phyloP scores from a whole-genome alignment of 768 basidiomycete species.

The Trametopsis cervina region DNA sequence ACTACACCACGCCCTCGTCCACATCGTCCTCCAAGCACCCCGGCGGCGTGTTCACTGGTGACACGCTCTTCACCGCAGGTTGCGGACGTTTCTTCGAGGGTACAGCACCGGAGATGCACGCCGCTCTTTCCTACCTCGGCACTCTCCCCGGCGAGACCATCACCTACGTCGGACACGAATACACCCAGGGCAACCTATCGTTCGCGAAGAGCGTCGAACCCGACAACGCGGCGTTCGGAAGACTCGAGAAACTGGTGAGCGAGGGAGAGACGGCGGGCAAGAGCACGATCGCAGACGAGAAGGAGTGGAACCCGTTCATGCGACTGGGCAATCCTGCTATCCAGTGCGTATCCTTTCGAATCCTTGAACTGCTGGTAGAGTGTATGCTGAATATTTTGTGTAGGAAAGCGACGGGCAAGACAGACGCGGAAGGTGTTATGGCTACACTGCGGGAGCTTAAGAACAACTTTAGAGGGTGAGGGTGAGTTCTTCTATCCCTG shows the following conservation, averaged over 20 bases:
- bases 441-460: slow-evolving; percentile 72
- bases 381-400: background rate
- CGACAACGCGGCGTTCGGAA: slow-evolving; percentile 51
- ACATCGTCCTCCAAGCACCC: slow-evolving; percentile 32
- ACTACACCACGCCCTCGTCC: slow-evolving; percentile 50
- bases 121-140: slow-evolving; percentile 62
- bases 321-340: slow-evolving; percentile 58
- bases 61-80: slow-evolving; percentile 84
- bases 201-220: slow-evolving; percentile 66
- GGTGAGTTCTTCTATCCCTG: slow-evolving; percentile 3
- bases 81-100: slow-evolving; percentile 97
- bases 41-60: slow-evolving; percentile 88
- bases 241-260: slow-evolving; percentile 50
- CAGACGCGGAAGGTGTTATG: slow-evolving; percentile 57
- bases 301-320: slow-evolving; percentile 96
- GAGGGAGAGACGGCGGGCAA: slow-evolving; percentile 68
- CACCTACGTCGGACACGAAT: slow-evolving; percentile 90
- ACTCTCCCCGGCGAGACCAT: slow-evolving; percentile 73
- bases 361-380: background rate
- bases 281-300: slow-evolving; percentile 90
- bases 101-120: slow-evolving; percentile 71
- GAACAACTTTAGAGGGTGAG: slow-evolving; percentile 72
- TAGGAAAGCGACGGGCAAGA: slow-evolving; percentile 42
- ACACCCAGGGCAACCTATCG: slow-evolving; percentile 66
- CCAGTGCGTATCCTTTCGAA: slow-evolving; percentile 38